phyloP scores from a whole-genome alignment of 129 eudicot species.

The Arctium minus region DNA sequence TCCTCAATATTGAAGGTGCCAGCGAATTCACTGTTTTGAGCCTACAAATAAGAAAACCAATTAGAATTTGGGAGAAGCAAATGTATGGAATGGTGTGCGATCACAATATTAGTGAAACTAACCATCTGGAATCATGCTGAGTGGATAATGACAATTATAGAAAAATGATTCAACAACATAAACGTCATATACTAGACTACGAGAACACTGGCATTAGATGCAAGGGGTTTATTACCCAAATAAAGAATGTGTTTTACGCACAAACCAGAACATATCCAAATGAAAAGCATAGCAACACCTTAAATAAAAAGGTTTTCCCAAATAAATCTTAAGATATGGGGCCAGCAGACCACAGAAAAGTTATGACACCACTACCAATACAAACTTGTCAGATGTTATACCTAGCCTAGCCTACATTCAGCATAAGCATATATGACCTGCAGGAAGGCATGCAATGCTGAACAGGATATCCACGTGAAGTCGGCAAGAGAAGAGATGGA shows the following conservation, averaged over 20 bases:
- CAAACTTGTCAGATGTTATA: too few relatives aligned
- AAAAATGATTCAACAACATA: too few relatives aligned
- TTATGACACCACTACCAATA: too few relatives aligned
- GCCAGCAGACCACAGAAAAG: too few relatives aligned
- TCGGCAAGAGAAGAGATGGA: background rate
- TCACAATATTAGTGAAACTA: background rate
- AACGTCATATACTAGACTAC: too few relatives aligned
- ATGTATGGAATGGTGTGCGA: background rate
- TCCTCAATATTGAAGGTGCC: slow-evolving; percentile 84
- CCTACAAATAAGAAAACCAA: slow-evolving; percentile 47
- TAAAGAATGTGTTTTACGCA: background rate
- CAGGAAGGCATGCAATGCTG: too few relatives aligned
- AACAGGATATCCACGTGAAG: background rate
- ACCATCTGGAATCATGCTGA: background rate
- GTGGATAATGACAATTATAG: background rate
- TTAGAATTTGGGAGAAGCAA: background rate
- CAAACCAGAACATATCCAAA: background rate
- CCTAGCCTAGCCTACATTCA: too few relatives aligned
- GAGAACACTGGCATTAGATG: too few relatives aligned
- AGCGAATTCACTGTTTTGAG: slow-evolving; percentile 74
- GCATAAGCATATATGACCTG: too few relatives aligned
- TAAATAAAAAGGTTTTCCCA: background rate
- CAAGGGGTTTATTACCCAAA: background rate
- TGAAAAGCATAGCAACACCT: background rate
- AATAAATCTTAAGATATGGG: background rate